These are phyloP conservation scores for Lentinula raphanica DNA, from an alignment of 768 basidiomycete genomes.

Conservation along the genomic window DNA sequence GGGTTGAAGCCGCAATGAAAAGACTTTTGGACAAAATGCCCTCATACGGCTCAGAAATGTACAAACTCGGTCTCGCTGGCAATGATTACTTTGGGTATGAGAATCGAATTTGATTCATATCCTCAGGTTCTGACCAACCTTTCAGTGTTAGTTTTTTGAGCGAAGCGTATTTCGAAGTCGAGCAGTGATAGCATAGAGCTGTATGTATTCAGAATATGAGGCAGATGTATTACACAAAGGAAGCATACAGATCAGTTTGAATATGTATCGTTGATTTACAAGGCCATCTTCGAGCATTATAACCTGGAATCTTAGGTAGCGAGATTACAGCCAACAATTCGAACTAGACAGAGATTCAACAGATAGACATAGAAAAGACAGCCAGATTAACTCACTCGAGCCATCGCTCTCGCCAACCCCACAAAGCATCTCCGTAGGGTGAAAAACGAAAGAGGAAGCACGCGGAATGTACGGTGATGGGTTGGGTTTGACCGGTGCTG, in stretches of 20 bases:
- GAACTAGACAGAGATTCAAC: slow-evolving; percentile 30
- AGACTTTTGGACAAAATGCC: no score
- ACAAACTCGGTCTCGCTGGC: no score
- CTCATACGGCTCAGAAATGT: no score
- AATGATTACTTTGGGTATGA: no score
- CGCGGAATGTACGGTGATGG: slow-evolving; percentile 60
- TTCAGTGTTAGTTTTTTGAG: no score
- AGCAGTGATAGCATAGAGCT: no score
- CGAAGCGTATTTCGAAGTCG: no score
- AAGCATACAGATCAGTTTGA: not conserved
- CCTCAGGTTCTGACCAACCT: no score
- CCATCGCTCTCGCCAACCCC: slow-evolving; percentile 73
- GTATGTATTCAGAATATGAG: no score
- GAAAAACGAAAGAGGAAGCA: slow-evolving; percentile 66
- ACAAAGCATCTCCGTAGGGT: slow-evolving; percentile 83
- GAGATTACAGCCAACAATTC: slow-evolving; percentile 55
- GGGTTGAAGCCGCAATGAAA: no score
- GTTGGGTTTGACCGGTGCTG: slow-evolving; percentile 48
- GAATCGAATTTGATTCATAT: no score
- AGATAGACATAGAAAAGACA: not conserved
- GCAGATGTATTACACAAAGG: not conserved
- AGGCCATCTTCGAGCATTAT: not conserved
- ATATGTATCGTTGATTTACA: not conserved
- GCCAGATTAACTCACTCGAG: slow-evolving; percentile 33
- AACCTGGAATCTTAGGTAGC: slow-evolving; percentile 11